These are phyloP conservation scores for Berkeleyomyces basicola DNA, from an alignment of 2,329 filamentous ascomycete genomes.

Conservation along the genomic window DNA sequence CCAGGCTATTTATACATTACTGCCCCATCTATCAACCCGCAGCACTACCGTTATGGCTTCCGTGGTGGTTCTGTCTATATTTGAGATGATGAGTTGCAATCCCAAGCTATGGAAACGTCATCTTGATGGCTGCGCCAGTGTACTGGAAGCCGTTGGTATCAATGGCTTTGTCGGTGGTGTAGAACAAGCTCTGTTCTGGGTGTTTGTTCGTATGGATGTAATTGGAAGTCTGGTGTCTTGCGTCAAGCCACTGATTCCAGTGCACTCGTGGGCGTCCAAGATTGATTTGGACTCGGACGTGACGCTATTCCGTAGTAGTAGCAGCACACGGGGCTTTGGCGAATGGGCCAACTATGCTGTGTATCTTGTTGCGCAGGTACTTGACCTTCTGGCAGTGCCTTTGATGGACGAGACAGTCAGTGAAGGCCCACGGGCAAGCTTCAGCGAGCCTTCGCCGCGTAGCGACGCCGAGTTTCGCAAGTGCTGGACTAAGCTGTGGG, in stretches of 20 bases:
- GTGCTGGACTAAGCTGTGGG: constrained; percentile 25
- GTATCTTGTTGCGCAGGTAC: constrained; percentile 29
- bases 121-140: constrained; percentile 33
- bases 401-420: constrained; percentile 13
- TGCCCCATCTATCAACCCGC: constrained; percentile 30
- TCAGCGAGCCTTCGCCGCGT: constrained; percentile 11
- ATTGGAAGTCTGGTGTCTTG: constrained; percentile 36
- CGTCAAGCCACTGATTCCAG: constrained; percentile 32
- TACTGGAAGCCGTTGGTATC: constrained; percentile 33
- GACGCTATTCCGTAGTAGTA: constrained; percentile 21
- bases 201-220: constrained; percentile 37
- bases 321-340: constrained; percentile 21
- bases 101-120: constrained; percentile 34
- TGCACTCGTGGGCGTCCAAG: constrained; percentile 28
- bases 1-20: constrained; percentile 32
- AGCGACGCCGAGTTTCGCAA: constrained; percentile 18
- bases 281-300: constrained; percentile 20
- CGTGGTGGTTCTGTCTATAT: constrained; percentile 35
- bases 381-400: constrained; percentile 23
- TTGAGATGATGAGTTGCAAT: constrained; percentile 35
- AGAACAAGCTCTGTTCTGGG: constrained; percentile 37
- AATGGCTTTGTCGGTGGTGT: constrained; percentile 33
- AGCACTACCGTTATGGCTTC: constrained; percentile 34
- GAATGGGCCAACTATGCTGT: constrained; percentile 35
- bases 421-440: constrained; percentile 2